Percentiles rank a stretch among this genome's conserved stretches.
phyloP scores from a whole-genome alignment of 1,139 yeast species.

The Diutina sp. region DNA sequence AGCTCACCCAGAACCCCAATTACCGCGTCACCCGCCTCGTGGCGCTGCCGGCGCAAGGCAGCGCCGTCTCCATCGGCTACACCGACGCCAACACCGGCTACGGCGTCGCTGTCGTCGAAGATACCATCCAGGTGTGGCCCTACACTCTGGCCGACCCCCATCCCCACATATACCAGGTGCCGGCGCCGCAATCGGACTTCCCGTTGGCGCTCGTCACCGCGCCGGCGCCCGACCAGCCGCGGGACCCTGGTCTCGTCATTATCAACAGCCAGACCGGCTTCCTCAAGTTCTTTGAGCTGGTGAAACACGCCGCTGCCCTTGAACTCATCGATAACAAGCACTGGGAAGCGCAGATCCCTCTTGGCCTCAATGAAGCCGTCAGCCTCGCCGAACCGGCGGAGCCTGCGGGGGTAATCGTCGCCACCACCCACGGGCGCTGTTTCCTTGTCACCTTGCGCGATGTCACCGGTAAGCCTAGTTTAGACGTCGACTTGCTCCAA shows the following conservation, averaged over 20 bases:
- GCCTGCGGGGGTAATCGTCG: slow-evolving; percentile 62
- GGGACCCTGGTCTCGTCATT: slow-evolving; percentile 60
- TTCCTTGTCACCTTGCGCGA: slow-evolving; percentile 55
- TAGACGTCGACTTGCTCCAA: slow-evolving; percentile 23
- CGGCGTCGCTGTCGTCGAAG: slow-evolving; percentile 39
- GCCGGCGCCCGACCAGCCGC: slow-evolving; percentile 43
- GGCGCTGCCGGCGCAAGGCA: slow-evolving; percentile 32
- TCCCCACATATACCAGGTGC: slow-evolving; percentile 45
- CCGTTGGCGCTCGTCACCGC: slow-evolving; percentile 55
- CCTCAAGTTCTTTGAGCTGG: slow-evolving; percentile 52
- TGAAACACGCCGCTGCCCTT: slow-evolving; percentile 55
- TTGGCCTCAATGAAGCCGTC: slow-evolving; percentile 36
- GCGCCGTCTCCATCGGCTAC: slow-evolving; percentile 26
- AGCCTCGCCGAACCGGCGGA: slow-evolving; percentile 50
- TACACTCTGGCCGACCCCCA: slow-evolving; percentile 46
- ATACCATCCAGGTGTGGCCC: slow-evolving; percentile 56
- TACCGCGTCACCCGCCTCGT: slow-evolving; percentile 53
- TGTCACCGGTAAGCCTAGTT: slow-evolving; percentile 47
- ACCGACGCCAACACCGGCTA: slow-evolving; percentile 42
- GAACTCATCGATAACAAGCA: slow-evolving; percentile 40
- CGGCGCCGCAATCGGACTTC: slow-evolving; percentile 14
- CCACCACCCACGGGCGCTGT: slow-evolving; percentile 63
- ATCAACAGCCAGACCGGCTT: slow-evolving; percentile 44
- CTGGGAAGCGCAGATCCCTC: slow-evolving; percentile 26
- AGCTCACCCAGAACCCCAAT: slow-evolving; percentile 46